A percentile compares a stretch with the other conserved stretches of the same genome.
phyloP scores from a whole-genome alignment of 2,329 filamentous ascomycete species.

The Phialocephala subalpina region DNA sequence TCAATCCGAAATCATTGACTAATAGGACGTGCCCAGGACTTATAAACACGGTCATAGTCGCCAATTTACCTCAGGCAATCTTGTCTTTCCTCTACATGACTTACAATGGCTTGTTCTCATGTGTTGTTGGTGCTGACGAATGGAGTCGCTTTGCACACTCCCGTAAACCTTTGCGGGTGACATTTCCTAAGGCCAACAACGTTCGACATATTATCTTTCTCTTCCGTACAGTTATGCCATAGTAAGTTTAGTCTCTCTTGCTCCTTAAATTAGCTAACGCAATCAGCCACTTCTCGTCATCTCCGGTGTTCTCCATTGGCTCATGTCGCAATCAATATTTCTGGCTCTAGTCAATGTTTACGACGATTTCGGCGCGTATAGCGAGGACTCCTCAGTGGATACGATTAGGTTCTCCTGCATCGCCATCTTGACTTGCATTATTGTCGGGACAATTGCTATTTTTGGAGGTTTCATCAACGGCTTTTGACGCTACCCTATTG shows the following conservation, averaged over 20 bases:
- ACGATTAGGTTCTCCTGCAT: constrained; percentile 23
- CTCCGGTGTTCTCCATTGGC: constrained; percentile 45
- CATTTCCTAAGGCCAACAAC: constrained; percentile 41
- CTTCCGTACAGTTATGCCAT: constrained; percentile 26
- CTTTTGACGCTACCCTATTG: constrained; percentile 12
- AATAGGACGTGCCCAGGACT: background rate
- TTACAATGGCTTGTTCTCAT: constrained; percentile 23
- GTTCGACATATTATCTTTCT: constrained; percentile 41
- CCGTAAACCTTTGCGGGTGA: constrained; percentile 47
- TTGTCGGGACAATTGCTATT: constrained; percentile 18
- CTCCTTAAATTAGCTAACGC: background rate
- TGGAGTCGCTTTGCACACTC: constrained; percentile 34
- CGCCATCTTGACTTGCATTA: constrained; percentile 17
- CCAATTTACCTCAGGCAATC: constrained; percentile 25
- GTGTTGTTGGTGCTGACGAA: constrained; percentile 18
- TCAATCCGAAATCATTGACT: constrained; percentile 19
- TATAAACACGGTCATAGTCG: constrained; percentile 12
- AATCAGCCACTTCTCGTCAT: constrained; percentile 21
- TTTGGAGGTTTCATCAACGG: constrained; percentile 12
- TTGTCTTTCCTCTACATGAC: constrained; percentile 24
- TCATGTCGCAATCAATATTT: constrained; percentile 42
- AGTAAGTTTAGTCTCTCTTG: constrained; percentile 8
- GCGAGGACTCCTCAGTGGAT: constrained; percentile 1
- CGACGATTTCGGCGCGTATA: background rate
- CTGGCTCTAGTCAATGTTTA: constrained; percentile 17